Evolutionary conservation across 192 early-diverging fungal genomes (phyloP).

Genomic region (Coemansia sp.): DNA sequence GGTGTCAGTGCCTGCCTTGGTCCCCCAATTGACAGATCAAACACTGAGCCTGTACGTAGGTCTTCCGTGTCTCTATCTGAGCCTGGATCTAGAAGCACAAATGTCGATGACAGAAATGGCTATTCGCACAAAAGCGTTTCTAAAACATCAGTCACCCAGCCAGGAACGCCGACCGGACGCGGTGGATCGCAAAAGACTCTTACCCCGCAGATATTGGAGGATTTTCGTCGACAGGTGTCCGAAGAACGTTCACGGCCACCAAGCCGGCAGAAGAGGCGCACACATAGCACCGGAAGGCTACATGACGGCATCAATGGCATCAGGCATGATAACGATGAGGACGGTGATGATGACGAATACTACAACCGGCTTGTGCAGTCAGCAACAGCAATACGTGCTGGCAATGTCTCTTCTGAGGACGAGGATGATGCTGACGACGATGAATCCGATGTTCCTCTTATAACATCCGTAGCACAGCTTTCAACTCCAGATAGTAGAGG

Average conservation of each 20-base stretch:
- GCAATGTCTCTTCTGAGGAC: background rate
- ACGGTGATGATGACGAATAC: conserved; percentile 28
- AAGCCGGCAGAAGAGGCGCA: background rate
- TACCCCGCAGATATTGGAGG: conserved; percentile 49
- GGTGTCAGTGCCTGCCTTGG: background rate
- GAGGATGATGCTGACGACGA: too few species aligned
- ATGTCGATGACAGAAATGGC: background rate
- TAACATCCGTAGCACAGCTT: background rate
- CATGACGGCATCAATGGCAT: background rate
- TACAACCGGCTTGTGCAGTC: conserved; percentile 30
- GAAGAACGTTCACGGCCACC: conserved; percentile 13
- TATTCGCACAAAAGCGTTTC: background rate
- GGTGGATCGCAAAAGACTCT: conserved; percentile 46
- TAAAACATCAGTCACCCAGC: conserved; percentile 19
- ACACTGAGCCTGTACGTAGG: conserved; percentile 39
- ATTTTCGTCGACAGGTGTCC: conserved; percentile 28
- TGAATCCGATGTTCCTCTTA: background rate
- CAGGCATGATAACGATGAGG: conserved; percentile 8
- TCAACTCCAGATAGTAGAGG: background rate
- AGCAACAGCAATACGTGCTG: background rate
- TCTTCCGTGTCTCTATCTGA: conserved; percentile 5
- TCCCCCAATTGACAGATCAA: conserved; percentile 22
- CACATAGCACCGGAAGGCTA: background rate
- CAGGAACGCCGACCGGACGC: conserved; percentile 29
- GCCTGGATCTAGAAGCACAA: background rate